A percentile compares a stretch with the other conserved stretches of the same genome.
These are phyloP conservation scores for Fusarium beomiforme DNA, from an alignment of 2,329 filamentous ascomycete genomes.

Conservation along the genomic window DNA sequence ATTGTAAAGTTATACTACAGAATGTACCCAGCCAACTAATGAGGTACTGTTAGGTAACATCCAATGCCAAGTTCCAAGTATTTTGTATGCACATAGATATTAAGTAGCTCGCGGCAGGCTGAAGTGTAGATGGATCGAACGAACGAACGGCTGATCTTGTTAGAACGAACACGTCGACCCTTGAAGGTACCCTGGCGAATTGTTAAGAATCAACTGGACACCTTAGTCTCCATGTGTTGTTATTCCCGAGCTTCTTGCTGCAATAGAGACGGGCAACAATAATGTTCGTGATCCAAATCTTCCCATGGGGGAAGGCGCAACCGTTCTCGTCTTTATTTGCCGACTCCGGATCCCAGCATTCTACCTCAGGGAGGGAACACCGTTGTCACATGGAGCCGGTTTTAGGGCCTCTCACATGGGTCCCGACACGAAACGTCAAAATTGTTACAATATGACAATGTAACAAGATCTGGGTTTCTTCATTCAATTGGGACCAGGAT, in stretches of 20 bases:
- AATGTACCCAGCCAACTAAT: background rate
- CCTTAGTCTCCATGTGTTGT: background rate
- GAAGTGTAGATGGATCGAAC: conserved; percentile 5
- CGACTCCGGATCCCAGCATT: conserved; percentile 32
- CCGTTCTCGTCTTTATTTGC: conserved; percentile 23
- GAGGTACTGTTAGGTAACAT: background rate
- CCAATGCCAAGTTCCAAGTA: background rate
- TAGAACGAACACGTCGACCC: background rate
- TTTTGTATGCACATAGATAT: no score
- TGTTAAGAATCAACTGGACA: background rate
- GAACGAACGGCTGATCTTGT: background rate
- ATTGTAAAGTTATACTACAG: background rate
- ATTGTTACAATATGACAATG: conserved; percentile 1
- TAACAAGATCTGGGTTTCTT: conserved; percentile 10
- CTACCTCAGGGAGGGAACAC: no score
- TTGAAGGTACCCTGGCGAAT: background rate
- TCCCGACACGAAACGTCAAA: conserved; percentile 6
- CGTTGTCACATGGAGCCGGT: conserved; percentile 9
- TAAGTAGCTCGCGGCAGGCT: background rate
- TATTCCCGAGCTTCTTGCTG: background rate
- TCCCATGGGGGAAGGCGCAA: conserved; percentile 1
- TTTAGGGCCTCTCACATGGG: conserved; percentile 11
- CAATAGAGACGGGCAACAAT: background rate
- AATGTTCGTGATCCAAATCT: background rate
- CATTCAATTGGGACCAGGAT: background rate